A percentile compares a stretch with the other conserved stretches of the same genome.
These are phyloP conservation scores for Ganoderma boninense DNA, from an alignment of 1,284 basidiomycete genomes.

Conservation along the genomic window DNA sequence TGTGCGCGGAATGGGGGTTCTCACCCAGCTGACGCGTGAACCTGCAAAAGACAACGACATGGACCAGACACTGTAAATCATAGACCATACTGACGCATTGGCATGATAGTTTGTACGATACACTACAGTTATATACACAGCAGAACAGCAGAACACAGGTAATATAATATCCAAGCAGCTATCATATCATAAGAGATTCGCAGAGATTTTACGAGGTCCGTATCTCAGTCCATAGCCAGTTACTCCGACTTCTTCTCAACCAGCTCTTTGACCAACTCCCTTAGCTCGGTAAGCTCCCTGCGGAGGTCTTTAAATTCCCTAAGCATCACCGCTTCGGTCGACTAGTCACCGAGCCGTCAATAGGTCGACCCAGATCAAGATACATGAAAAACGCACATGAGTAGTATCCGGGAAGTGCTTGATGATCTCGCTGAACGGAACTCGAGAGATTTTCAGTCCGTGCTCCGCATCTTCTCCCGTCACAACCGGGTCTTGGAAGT, in stretches of 20 bases:
- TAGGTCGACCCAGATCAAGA: constrained; percentile 12
- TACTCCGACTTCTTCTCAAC: constrained; percentile 15
- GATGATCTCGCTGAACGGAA: constrained; percentile 79
- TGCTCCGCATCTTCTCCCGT: constrained; percentile 62
- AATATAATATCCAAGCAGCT: not conserved
- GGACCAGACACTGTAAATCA: constrained; percentile 24
- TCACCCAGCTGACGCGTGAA: constrained; percentile 55
- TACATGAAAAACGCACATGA: constrained; percentile 56
- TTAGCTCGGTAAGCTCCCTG: constrained; percentile 61
- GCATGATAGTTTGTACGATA: constrained; percentile 1
- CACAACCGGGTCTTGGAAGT: constrained; percentile 66
- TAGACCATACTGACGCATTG: not conserved
- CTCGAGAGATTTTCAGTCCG: constrained; percentile 75
- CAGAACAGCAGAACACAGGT: too few relatives aligned
- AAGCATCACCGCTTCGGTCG: constrained; percentile 73
- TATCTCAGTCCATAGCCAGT: not conserved
- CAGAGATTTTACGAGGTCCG: not conserved
- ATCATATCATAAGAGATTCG: not conserved
- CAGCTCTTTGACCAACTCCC: constrained; percentile 55
- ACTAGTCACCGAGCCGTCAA: constrained; percentile 52
- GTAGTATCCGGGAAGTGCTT: constrained; percentile 81
- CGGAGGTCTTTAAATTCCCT: constrained; percentile 70
- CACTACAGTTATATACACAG: not conserved
- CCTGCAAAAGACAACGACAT: constrained; percentile 31
- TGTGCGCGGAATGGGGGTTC: constrained; percentile 80